A percentile compares a stretch with the other conserved stretches of the same genome.
phyloP scores from a whole-genome alignment of 345 rosid genomes.

The Excoecaria cochinchinensis region DNA sequence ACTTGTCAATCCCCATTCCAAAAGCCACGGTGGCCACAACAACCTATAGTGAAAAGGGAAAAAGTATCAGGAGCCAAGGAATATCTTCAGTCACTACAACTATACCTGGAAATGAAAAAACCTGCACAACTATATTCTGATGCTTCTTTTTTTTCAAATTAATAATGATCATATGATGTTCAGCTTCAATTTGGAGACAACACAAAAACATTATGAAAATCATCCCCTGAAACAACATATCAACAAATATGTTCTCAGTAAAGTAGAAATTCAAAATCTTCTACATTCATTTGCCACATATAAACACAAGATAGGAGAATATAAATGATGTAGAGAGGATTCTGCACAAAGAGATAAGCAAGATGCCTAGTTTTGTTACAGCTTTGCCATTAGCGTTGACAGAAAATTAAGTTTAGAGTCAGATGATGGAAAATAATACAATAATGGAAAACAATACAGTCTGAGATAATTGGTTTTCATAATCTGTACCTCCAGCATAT shows the following conservation, averaged over 20 bases:
- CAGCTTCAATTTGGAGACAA: background rate
- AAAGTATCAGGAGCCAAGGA: background rate
- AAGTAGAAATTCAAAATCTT: background rate
- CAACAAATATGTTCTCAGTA: background rate
- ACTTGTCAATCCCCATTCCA: slow-evolving; percentile 95
- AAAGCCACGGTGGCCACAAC: slow-evolving; percentile 90
- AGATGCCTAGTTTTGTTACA: background rate
- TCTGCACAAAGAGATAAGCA: slow-evolving; percentile 2
- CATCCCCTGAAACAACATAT: background rate
- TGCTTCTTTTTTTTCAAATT: background rate
- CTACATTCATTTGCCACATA: background rate
- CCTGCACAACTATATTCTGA: background rate
- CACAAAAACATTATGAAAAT: background rate
- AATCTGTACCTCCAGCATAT: slow-evolving; percentile 56
- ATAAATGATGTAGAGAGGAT: background rate
- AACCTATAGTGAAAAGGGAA: slow-evolving; percentile 43
- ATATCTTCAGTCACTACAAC: no score
- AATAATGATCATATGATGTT: background rate
- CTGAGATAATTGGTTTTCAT: slow-evolving; percentile 5
- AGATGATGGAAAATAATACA: background rate
- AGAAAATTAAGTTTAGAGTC: background rate
- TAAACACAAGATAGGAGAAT: background rate
- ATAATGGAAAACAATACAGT: slow-evolving; percentile 1
- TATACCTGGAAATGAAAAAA: slow-evolving; percentile 2
- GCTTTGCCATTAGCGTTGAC: background rate